phyloP scores from a whole-genome alignment of 129 eudicot genomes.

The Flaveria bidentis region DNA sequence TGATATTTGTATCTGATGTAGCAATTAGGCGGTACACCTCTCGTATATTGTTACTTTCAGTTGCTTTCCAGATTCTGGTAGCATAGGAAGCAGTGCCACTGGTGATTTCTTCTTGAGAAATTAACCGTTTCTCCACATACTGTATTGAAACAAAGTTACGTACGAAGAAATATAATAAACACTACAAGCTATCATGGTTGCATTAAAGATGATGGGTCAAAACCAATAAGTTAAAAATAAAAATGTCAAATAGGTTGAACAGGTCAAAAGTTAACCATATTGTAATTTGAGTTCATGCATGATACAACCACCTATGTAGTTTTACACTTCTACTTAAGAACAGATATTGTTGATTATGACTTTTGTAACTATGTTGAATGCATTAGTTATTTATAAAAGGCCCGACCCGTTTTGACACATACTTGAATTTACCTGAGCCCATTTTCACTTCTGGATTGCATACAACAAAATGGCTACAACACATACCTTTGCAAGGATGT shows the following conservation, averaged over 20 bases:
- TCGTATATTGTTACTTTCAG: conserved; percentile 52
- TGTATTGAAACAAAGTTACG: conserved; percentile 41
- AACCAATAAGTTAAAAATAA: not conserved
- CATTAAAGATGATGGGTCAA: not conserved
- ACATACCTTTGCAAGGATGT: conserved; percentile 80
- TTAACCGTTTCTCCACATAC: conserved; percentile 72
- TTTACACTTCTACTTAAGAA: not conserved
- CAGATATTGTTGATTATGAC: not conserved
- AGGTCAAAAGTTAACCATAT: not conserved
- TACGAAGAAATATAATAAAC: conserved; percentile 8
- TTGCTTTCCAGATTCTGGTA: conserved; percentile 82
- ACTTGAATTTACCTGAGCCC: not conserved
- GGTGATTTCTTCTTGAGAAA: conserved; percentile 44
- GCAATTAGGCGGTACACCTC: conserved; percentile 69
- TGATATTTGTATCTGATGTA: conserved; percentile 47
- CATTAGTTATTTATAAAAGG: not conserved
- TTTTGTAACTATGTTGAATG: conserved; percentile 2
- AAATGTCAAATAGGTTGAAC: not conserved
- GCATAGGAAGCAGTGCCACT: conserved; percentile 42
- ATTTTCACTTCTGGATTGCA: not conserved
- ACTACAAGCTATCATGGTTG: too few relatives aligned
- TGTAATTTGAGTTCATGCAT: not conserved
- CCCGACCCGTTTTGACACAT: not conserved
- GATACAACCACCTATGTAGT: not conserved
- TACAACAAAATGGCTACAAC: not conserved